Conservation (phyloP, 1,284 basidiomycete species). For the Quambalaria eucalypti region DNA sequence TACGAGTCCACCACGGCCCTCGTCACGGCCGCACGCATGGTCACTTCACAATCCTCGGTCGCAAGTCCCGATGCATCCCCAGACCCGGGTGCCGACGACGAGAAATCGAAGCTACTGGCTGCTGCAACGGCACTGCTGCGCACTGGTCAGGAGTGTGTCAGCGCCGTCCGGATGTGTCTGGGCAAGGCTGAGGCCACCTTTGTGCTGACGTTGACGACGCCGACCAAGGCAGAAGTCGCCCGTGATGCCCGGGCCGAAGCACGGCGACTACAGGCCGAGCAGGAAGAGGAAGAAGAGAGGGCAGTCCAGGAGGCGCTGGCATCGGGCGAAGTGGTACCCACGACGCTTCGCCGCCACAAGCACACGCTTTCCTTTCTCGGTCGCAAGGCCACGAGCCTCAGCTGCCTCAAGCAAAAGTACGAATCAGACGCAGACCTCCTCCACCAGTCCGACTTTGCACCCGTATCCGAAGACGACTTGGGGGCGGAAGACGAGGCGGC, state of each 20-base stretch:
- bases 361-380: conserved; percentile 51
- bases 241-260: conserved; percentile 6
- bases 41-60: conserved; percentile 51
- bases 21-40: conserved; percentile 67
- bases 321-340: conserved; percentile 2
- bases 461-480: too few species aligned
- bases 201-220: conserved; percentile 7
- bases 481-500: too few species aligned
- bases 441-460: too few species aligned
- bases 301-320: conserved; percentile 3
- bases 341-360: conserved; percentile 26
- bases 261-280: conserved; percentile 1
- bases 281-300: conserved; percentile 6
- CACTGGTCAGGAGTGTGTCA: conserved; percentile 37
- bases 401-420: conserved; percentile 40
- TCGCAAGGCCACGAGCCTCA: conserved; percentile 51
- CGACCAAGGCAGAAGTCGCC: conserved; percentile 1
- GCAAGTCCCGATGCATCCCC: conserved; percentile 46
- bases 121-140: too few species aligned
- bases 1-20: conserved; percentile 77
- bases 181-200: conserved; percentile 18
- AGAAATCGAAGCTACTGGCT: conserved; percentile 60
- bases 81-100: conserved; percentile 58
- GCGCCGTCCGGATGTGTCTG: conserved; percentile 33
- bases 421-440: conserved; percentile 25